Percentiles rank a stretch among this genome's conserved stretches.
phyloP scores from a whole-genome alignment of 2,329 filamentous ascomycete genomes.

The Stagonosporopsis chrysanthemi region DNA sequence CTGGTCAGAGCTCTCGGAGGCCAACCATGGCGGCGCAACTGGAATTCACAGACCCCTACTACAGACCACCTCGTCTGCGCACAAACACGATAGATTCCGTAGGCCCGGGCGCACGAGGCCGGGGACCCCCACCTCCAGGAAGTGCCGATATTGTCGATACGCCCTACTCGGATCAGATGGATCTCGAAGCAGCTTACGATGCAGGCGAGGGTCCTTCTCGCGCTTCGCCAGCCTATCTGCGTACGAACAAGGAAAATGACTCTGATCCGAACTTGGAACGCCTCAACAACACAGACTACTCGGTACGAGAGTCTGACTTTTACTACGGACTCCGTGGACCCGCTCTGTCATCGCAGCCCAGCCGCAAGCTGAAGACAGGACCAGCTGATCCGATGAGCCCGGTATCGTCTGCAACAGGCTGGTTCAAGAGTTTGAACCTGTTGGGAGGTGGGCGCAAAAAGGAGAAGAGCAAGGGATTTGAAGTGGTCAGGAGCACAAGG shows the following conservation, averaged over 20 bases:
- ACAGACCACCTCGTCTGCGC: conserved; percentile 79
- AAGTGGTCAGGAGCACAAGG: conserved; percentile 89
- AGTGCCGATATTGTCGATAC: conserved; percentile 58
- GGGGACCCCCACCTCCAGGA: conserved; percentile 51
- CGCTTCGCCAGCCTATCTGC: conserved; percentile 59
- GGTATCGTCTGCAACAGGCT: conserved; percentile 86
- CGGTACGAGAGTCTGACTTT: conserved; percentile 93
- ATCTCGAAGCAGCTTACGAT: conserved; percentile 41
- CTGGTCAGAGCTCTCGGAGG: conserved; percentile 52
- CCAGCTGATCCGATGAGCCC: conserved; percentile 94
- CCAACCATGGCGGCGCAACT: conserved; percentile 46
- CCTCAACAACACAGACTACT: conserved; percentile 78
- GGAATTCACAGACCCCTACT: conserved; percentile 75
- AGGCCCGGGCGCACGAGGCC: conserved; percentile 56
- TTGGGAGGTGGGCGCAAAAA: conserved; percentile 85
- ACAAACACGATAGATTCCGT: conserved; percentile 63
- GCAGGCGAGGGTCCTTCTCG: conserved; percentile 47
- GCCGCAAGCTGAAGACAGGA: conserved; percentile 87
- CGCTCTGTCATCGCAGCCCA: conserved; percentile 80
- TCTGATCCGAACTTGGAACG: conserved; percentile 63
- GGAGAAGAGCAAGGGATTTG: conserved; percentile 95
- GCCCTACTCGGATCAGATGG: conserved; percentile 55
- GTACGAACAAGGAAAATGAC: conserved; percentile 52
- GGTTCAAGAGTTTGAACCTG: conserved; percentile 73
- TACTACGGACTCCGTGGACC: conserved; percentile 94